A percentile compares a stretch with the other conserved stretches of the same genome.
Evolutionary conservation across 768 basidiomycete genomes (phyloP).

Genomic region (Gelatoporia subvermispora): DNA sequence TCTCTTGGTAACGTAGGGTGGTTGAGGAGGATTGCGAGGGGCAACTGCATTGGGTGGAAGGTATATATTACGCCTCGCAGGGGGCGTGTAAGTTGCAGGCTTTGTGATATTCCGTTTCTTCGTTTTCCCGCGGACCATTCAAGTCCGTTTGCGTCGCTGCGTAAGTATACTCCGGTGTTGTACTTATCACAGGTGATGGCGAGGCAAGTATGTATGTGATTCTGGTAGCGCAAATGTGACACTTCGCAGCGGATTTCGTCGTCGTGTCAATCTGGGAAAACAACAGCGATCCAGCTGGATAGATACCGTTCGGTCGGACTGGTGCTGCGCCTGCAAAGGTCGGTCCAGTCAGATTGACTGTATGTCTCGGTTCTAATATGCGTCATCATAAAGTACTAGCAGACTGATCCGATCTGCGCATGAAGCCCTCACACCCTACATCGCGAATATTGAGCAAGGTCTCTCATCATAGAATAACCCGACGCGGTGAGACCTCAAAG

Average conservation of each 20-base stretch:
- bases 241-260: too few species aligned
- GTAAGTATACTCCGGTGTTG: conserved; percentile 5
- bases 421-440: neutral
- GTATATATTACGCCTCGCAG: neutral
- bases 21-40: neutral
- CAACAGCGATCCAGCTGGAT: too few species aligned
- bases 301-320: too few species aligned
- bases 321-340: too few species aligned
- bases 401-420: too few species aligned
- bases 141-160: neutral
- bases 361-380: too few species aligned
- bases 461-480: too few species aligned
- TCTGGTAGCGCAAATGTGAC: neutral
- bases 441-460: too few species aligned
- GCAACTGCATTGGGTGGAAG: neutral
- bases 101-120: neutral
- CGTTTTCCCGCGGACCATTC: neutral
- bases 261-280: too few species aligned
- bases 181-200: conserved; percentile 5
- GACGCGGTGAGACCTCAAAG: too few species aligned
- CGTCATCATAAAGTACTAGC: too few species aligned
- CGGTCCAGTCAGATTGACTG: too few species aligned
- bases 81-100: conserved; percentile 5
- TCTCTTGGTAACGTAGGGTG: neutral
- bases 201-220: conserved; percentile 9